These are phyloP conservation scores for Craspedostauros australis DNA, from an alignment of 108 stramenopile genomes.

Conservation along the genomic window DNA sequence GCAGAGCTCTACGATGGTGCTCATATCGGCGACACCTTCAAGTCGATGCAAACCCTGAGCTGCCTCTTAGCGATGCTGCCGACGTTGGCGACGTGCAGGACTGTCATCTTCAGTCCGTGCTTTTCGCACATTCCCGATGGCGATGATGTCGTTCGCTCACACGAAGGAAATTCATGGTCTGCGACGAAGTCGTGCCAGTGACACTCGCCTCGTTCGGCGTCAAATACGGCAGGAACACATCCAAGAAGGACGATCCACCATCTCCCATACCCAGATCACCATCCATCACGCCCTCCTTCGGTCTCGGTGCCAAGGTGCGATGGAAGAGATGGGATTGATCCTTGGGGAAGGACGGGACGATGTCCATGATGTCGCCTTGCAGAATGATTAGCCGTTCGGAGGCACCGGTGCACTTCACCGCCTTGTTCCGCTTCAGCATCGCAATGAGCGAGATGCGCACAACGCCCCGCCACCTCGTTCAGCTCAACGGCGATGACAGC, in stretches of 20 bases:
- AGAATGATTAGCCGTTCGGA: constrained; percentile 60
- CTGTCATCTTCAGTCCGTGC: constrained; percentile 49
- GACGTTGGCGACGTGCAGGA: constrained; percentile 69
- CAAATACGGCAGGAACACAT: constrained; percentile 55
- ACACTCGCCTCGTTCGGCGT: constrained; percentile 61
- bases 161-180: constrained; percentile 65
- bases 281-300: constrained; percentile 75
- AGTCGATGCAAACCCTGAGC: constrained; percentile 75
- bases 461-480: constrained; percentile 67
- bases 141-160: constrained; percentile 46
- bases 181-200: constrained; percentile 87
- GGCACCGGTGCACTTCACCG: constrained; percentile 64
- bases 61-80: constrained; percentile 84
- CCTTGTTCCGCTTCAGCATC: constrained; percentile 74
- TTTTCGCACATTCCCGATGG: constrained; percentile 41
- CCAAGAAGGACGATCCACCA: constrained; percentile 54
- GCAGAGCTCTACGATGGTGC: no score
- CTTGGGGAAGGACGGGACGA: constrained; percentile 39
- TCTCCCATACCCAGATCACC: constrained; percentile 76
- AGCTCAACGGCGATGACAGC: constrained; percentile 63
- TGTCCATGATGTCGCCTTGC: constrained; percentile 68
- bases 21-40: no score
- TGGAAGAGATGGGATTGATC: constrained; percentile 52
- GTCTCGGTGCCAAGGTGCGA: constrained; percentile 75
- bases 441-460: constrained; percentile 49